phyloP scores from a whole-genome alignment of 164 flowering plant species.

The Magnolia officinalis region DNA sequence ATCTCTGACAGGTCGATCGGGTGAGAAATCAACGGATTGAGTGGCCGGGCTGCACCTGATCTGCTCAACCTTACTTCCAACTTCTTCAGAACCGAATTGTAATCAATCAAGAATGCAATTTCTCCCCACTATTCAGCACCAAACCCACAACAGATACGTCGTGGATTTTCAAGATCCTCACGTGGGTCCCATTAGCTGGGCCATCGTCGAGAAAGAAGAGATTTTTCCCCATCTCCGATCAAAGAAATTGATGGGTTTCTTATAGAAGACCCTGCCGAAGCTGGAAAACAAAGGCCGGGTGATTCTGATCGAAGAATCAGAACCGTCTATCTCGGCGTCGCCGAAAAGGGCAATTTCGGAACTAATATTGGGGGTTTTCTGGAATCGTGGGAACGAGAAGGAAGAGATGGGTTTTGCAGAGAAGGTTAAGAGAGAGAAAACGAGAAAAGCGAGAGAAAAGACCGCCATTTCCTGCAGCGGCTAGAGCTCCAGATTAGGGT shows the following conservation, averaged over 20 bases:
- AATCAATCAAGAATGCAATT: slow-evolving; percentile 64
- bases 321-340: slow-evolving; percentile 50
- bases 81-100: slow-evolving; percentile 52
- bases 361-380: slow-evolving; percentile 33
- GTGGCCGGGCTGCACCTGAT: slow-evolving; percentile 39
- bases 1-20: slow-evolving; percentile 46
- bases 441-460: slow-evolving; percentile 3
- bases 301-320: slow-evolving; percentile 45
- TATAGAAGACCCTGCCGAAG: slow-evolving; percentile 50
- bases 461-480: not conserved
- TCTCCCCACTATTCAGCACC: slow-evolving; percentile 48
- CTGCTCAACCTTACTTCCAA: slow-evolving; percentile 62
- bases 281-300: slow-evolving; percentile 32
- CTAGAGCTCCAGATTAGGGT: not conserved
- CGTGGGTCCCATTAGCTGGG: slow-evolving; percentile 38
- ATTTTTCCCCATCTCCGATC: slow-evolving; percentile 39
- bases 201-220: slow-evolving; percentile 68
- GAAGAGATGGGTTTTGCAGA: slow-evolving; percentile 33
- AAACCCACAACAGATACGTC: slow-evolving; percentile 42
- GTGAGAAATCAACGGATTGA: slow-evolving; percentile 47
- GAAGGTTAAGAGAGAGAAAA: slow-evolving; percentile 25
- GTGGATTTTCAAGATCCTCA: slow-evolving; percentile 25
- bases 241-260: slow-evolving; percentile 48
- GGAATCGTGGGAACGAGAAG: slow-evolving; percentile 49
- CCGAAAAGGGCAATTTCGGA: slow-evolving; percentile 47